phyloP scores from a whole-genome alignment of 1,284 basidiomycete species.

The Pseudozyma hubeiensis region DNA sequence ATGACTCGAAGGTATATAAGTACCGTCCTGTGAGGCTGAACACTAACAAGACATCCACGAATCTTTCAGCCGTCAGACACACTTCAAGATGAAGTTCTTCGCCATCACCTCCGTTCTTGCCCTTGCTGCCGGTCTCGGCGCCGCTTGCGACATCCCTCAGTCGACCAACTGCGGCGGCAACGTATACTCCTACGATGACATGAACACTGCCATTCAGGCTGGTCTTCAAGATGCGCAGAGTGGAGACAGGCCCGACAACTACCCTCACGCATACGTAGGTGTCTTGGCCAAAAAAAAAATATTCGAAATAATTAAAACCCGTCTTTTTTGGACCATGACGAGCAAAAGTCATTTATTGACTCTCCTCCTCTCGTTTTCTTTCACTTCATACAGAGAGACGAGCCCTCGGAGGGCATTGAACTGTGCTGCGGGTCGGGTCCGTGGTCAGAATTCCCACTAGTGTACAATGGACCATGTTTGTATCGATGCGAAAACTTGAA shows the following conservation, averaged over 20 bases:
- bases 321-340: too few species aligned
- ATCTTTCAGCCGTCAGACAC: too few species aligned
- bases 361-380: not conserved
- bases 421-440: constrained; percentile 17
- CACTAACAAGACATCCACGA: too few species aligned
- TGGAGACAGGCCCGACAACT: constrained; percentile 15
- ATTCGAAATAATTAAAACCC: too few species aligned
- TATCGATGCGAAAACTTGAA: constrained; percentile 3
- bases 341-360: not conserved
- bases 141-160: constrained; percentile 12
- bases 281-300: too few species aligned
- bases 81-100: constrained; percentile 34
- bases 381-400: not conserved
- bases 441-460: not conserved
- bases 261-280: constrained; percentile 29
- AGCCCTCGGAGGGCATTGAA: constrained; percentile 16
- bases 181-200: constrained; percentile 23
- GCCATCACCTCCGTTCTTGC: constrained; percentile 12
- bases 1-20: too few species aligned
- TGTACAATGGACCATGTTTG: constrained; percentile 3
- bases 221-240: constrained; percentile 9
- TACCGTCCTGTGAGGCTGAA: too few species aligned
- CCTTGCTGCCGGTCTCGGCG: constrained; percentile 12
- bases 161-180: constrained; percentile 33
- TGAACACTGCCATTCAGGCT: constrained; percentile 30